Evolutionary conservation across 2,329 filamentous ascomycete genomes (phyloP).

Genomic region (Penicillium vulpinum): DNA sequence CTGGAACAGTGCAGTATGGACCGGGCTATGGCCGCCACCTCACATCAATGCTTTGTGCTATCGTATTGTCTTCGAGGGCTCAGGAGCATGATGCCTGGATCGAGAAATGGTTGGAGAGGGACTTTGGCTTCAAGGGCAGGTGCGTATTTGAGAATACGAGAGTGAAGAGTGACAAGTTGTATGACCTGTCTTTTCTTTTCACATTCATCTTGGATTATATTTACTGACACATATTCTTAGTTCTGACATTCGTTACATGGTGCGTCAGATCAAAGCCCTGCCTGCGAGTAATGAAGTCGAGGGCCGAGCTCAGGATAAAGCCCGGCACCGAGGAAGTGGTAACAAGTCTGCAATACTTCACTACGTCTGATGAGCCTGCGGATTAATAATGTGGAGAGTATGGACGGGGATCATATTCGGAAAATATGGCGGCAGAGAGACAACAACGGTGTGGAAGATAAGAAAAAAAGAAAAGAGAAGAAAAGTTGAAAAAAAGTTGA

Average conservation of each 20-base stretch:
- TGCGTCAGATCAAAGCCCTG: background rate
- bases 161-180: background rate
- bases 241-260: conserved; percentile 2
- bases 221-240: background rate
- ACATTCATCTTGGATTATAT: background rate
- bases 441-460: background rate
- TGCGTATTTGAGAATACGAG: background rate
- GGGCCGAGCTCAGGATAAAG: background rate
- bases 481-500: background rate
- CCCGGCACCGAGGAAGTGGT: background rate
- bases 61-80: background rate
- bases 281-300: background rate
- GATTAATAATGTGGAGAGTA: background rate
- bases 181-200: background rate
- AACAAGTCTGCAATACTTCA: background rate
- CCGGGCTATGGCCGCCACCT: background rate
- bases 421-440: background rate
- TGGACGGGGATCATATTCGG: background rate
- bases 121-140: conserved; percentile 4
- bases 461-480: background rate
- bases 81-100: background rate
- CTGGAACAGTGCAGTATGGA: conserved; percentile 2
- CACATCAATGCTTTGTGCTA: conserved; percentile 1
- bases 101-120: conserved; percentile 1
- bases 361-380: background rate